Percentiles rank a stretch among this genome's conserved stretches.
Evolutionary conservation across 2,329 filamentous ascomycete genomes (phyloP).

Genomic region (Aspergillus fijiensis): DNA sequence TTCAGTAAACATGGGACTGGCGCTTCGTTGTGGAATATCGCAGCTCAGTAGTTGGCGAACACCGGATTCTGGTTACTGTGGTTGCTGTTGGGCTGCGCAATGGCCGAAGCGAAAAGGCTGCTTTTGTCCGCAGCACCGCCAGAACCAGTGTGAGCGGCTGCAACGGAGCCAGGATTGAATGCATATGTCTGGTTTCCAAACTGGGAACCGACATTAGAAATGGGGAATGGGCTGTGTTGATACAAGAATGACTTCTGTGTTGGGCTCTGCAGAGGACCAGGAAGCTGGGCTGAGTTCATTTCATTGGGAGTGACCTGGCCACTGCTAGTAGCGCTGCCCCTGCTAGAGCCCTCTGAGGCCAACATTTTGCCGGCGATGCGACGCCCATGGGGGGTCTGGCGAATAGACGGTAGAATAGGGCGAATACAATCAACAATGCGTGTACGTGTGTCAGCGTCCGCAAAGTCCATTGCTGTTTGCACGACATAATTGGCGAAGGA

Average conservation of each 20-base stretch:
- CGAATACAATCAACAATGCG: constrained; percentile 81
- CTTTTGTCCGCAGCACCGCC: constrained; percentile 29
- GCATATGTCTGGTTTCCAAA: constrained; percentile 29
- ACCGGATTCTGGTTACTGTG: constrained; percentile 29
- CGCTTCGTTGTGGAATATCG: constrained; percentile 17
- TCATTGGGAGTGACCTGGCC: constrained; percentile 43
- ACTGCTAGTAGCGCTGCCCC: constrained; percentile 40
- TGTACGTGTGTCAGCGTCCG: constrained; percentile 69
- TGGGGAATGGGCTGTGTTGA: constrained; percentile 29
- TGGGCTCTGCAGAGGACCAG: constrained; percentile 29
- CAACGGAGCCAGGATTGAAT: constrained; percentile 21
- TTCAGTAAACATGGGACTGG: constrained; percentile 25
- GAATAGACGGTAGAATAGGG: constrained; percentile 78
- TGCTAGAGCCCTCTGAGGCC: constrained; percentile 50
- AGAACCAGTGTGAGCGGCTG: constrained; percentile 28
- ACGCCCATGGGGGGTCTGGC: constrained; percentile 89
- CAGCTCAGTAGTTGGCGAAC: constrained; percentile 36
- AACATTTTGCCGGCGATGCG: constrained; percentile 87
- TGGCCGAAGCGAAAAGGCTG: constrained; percentile 31
- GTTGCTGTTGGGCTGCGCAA: constrained; percentile 30
- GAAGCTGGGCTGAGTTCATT: constrained; percentile 37
- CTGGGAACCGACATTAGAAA: constrained; percentile 23
- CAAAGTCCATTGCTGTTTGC: constrained; percentile 89
- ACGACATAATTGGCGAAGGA: constrained; percentile 97
- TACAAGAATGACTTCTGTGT: constrained; percentile 32